phyloP scores from a whole-genome alignment of 345 rosid genomes.

The Pistacia vera region DNA sequence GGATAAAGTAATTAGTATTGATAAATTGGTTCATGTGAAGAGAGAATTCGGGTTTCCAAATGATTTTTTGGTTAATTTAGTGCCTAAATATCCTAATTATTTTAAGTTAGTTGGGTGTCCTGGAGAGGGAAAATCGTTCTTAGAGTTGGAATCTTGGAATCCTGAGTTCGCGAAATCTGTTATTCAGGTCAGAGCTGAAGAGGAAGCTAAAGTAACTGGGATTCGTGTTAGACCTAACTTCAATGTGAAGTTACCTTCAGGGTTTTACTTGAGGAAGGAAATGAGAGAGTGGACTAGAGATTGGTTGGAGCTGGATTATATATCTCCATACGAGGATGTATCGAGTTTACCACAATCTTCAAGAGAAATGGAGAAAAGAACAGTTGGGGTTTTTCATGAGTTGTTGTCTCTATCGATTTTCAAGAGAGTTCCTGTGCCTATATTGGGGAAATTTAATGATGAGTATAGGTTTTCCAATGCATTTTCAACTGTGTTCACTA shows the following conservation, averaged over 20 bases:
- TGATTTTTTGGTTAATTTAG: conserved; percentile 66
- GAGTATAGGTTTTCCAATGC: conserved; percentile 82
- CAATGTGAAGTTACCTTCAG: conserved; percentile 60
- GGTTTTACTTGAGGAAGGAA: conserved; percentile 77
- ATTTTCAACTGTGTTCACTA: conserved; percentile 71
- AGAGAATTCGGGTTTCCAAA: conserved; percentile 88
- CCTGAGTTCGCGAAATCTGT: conserved; percentile 64
- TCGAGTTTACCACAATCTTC: conserved; percentile 73
- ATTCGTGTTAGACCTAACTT: conserved; percentile 68
- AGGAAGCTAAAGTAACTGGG: conserved; percentile 51
- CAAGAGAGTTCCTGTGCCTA: conserved; percentile 87
- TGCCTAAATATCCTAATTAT: conserved; percentile 65
- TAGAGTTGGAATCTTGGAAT: conserved; percentile 71
- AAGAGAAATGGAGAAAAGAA: conserved; percentile 86
- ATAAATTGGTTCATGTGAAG: conserved; percentile 78
- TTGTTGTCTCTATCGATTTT: conserved; percentile 71
- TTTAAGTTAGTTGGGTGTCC: conserved; percentile 59
- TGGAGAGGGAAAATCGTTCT: conserved; percentile 60
- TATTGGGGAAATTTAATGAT: conserved; percentile 74
- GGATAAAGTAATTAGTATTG: conserved; percentile 54
- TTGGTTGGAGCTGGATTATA: conserved; percentile 84
- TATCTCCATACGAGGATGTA: conserved; percentile 74
- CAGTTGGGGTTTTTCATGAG: conserved; percentile 80
- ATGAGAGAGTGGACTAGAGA: conserved; percentile 96
- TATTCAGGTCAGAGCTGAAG: conserved; percentile 66